Evolutionary conservation across 805 yeast species (phyloP).

Genomic region (Candida takata): DNA sequence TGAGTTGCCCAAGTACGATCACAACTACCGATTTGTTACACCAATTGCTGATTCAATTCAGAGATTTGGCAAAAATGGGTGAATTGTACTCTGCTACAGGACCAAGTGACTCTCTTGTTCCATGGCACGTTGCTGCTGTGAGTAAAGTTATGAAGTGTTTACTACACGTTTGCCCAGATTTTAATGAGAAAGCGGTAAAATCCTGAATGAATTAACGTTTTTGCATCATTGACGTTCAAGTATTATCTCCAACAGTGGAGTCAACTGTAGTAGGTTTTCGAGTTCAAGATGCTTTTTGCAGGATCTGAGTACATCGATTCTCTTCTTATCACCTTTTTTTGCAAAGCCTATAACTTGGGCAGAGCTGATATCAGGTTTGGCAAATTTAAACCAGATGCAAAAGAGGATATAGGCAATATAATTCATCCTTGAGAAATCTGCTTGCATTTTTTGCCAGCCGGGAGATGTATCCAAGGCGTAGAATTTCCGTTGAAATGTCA

Average conservation of each 20-base stretch:
- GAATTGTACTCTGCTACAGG: conserved; percentile 31
- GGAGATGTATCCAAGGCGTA: conserved; percentile 4
- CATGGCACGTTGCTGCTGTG: conserved; percentile 72
- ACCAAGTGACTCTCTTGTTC: conserved; percentile 38
- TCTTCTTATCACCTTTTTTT: conserved; percentile 9
- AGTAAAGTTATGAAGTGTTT: conserved; percentile 51
- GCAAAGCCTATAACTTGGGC: conserved; percentile 3
- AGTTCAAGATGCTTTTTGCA: conserved; percentile 2
- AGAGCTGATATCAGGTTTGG: conserved; percentile 1
- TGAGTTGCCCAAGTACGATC: conserved; percentile 69
- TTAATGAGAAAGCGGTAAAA: neutral
- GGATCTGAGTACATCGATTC: conserved; percentile 2
- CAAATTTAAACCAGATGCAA: conserved; percentile 12
- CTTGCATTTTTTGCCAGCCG: conserved; percentile 3
- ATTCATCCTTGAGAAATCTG: conserved; percentile 13
- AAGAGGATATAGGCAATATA: conserved; percentile 7
- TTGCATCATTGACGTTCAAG: neutral
- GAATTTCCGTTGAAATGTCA: conserved; percentile 5
- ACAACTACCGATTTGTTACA: conserved; percentile 48
- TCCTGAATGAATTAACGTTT: too few species aligned
- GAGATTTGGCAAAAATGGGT: conserved; percentile 40
- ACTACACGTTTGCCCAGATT: conserved; percentile 37
- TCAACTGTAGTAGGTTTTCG: conserved; percentile 1
- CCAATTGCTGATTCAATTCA: conserved; percentile 51
- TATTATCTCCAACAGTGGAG: neutral